phyloP scores from a whole-genome alignment of 2,329 filamentous ascomycete genomes.

The Cercospora nicotianae region DNA sequence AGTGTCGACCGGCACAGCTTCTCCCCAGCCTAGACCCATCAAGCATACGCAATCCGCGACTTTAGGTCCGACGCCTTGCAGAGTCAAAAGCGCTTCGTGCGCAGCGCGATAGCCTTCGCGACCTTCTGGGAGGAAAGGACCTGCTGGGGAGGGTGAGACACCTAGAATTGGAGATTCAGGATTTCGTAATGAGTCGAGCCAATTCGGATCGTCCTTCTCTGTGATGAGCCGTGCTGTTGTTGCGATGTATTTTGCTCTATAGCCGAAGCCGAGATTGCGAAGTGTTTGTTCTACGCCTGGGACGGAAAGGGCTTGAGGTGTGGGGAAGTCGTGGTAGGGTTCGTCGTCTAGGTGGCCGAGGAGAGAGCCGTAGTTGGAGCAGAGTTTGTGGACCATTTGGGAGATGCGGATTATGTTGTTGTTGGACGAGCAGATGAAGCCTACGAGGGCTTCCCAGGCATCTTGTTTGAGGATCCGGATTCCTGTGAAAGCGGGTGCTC shows the following conservation, averaged over 20 bases:
- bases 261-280: slow-evolving; percentile 85
- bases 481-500: slow-evolving; percentile 82
- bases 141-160: slow-evolving; percentile 45
- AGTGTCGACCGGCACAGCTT: slow-evolving; percentile 93
- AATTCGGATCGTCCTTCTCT: slow-evolving; percentile 60
- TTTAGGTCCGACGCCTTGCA: slow-evolving; percentile 92
- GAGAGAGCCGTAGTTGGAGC: slow-evolving; percentile 76
- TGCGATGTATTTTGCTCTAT: slow-evolving; percentile 88
- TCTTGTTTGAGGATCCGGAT: slow-evolving; percentile 92
- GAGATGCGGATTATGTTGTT: slow-evolving; percentile 96
- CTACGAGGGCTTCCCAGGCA: slow-evolving; percentile 89
- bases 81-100: slow-evolving; percentile 72
- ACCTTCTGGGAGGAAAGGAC: slow-evolving; percentile 52
- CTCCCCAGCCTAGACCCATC: slow-evolving; percentile 94
- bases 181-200: slow-evolving; percentile 78
- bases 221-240: slow-evolving; percentile 77
- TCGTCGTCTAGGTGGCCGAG: slow-evolving; percentile 64
- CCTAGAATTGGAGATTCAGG: slow-evolving; percentile 67
- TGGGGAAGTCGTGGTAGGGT: slow-evolving; percentile 81
- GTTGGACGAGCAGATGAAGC: slow-evolving; percentile 98
- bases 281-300: slow-evolving; percentile 77
- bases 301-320: slow-evolving; percentile 69
- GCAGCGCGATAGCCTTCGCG: slow-evolving; percentile 72
- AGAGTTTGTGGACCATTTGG: slow-evolving; percentile 94
- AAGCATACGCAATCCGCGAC: slow-evolving; percentile 95